Conservation (phyloP, 164 flowering plant species). For the Magnolia kwangsiensis region DNA sequence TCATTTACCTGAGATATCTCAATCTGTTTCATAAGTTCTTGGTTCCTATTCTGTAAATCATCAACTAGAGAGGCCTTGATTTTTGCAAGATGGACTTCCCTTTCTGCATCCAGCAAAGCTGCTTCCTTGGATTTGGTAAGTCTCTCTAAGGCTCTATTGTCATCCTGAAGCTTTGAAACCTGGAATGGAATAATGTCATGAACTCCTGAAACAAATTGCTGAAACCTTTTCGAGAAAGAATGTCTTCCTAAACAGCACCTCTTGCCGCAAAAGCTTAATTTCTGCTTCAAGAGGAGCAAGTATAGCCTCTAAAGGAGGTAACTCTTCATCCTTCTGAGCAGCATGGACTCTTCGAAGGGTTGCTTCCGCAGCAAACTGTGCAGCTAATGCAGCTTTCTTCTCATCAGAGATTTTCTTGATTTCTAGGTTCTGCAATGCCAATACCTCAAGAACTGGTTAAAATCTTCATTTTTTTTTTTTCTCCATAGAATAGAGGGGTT, state of each 20-base stretch:
- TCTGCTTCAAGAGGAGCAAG: constrained; percentile 23
- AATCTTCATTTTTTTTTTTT: too few relatives aligned
- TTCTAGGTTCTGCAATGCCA: constrained; percentile 18
- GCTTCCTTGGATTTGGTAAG: constrained; percentile 20
- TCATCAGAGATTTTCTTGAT: constrained; percentile 21
- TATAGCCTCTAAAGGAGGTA: constrained; percentile 22
- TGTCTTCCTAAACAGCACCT: constrained; percentile 9
- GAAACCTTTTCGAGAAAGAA: neutral
- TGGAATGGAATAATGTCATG: neutral
- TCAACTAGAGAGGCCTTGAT: constrained; percentile 24
- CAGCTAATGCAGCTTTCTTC: constrained; percentile 16
- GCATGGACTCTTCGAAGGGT: constrained; percentile 26
- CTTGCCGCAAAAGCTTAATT: constrained; percentile 14
- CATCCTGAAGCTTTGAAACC: constrained; percentile 17
- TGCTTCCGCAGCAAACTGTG: constrained; percentile 21
- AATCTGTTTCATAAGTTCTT: constrained; percentile 26
- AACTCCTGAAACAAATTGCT: too few relatives aligned
- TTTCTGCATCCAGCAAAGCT: constrained; percentile 21
- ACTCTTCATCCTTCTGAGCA: constrained; percentile 23
- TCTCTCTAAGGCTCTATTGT: constrained; percentile 12
- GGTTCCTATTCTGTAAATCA: constrained; percentile 25
- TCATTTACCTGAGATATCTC: constrained; percentile 20
- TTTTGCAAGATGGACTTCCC: constrained; percentile 15
- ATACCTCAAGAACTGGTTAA: neutral
- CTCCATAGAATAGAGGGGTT: too few relatives aligned